Conservation (phyloP, 108 stramenopile species). For the Fragilariopsis cylindrus region DNA sequence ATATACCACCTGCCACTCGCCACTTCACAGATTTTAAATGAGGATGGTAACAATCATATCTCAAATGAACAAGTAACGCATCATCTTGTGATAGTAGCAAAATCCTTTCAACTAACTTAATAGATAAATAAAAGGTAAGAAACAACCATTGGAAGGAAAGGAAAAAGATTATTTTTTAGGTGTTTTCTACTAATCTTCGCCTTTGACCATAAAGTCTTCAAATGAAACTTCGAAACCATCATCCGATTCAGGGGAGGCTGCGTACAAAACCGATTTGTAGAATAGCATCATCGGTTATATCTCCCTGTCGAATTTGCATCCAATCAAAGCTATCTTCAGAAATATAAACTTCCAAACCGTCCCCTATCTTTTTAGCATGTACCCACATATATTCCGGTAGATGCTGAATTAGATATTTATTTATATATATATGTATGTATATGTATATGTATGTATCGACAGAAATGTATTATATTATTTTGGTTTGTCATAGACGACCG, state of each 20-base stretch:
- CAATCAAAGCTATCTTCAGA: slow-evolving; percentile 46
- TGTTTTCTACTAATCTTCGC: slow-evolving; percentile 26
- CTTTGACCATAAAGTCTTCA: slow-evolving; percentile 48
- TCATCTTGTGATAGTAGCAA: too few species aligned
- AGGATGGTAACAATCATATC: too few species aligned
- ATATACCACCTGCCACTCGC: too few species aligned
- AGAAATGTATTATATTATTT: not conserved
- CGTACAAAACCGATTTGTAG: slow-evolving; percentile 41
- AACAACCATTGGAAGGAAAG: too few species aligned
- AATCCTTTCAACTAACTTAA: too few species aligned
- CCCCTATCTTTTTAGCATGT: slow-evolving; percentile 38
- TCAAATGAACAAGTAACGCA: too few species aligned
- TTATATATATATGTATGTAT: too few species aligned
- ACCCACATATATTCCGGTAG: slow-evolving; percentile 43
- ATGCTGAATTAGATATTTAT: not conserved
- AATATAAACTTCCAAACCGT: slow-evolving; percentile 41
- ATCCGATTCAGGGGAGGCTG: slow-evolving; percentile 43
- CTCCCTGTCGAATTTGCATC: slow-evolving; percentile 49
- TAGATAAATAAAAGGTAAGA: too few species aligned
- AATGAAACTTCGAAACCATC: slow-evolving; percentile 42
- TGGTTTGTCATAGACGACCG: not conserved
- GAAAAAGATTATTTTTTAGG: too few species aligned
- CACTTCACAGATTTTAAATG: too few species aligned
- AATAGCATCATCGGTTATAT: slow-evolving; percentile 34
- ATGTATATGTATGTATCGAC: too few species aligned